Conservation (phyloP, 371 early-diverging fungal genomes). For the Phascolomyces articulosus region DNA sequence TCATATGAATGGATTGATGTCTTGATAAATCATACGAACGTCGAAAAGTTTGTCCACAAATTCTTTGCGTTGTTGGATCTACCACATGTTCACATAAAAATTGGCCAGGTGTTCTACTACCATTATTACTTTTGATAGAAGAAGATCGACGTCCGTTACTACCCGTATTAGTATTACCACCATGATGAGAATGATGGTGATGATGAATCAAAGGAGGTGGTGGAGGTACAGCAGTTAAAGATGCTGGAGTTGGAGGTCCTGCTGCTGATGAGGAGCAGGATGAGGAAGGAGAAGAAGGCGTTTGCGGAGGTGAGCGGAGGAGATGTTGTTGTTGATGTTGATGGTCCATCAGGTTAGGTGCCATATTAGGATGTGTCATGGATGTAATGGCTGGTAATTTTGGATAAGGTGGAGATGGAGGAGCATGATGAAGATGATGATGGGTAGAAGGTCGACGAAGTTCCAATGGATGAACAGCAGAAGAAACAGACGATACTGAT, state of each 20-base stretch:
- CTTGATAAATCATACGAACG: slow-evolving; percentile 37
- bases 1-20: slow-evolving; percentile 39
- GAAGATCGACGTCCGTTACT: slow-evolving; percentile 8
- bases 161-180: no score
- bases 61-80: slow-evolving; percentile 18
- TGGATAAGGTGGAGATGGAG: slow-evolving; percentile 10
- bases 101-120: slow-evolving; percentile 9
- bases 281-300: slow-evolving; percentile 8
- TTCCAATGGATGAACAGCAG: slow-evolving; percentile 30
- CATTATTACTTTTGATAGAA: not conserved
- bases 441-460: slow-evolving; percentile 16
- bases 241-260: not conserved
- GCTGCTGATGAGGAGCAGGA: slow-evolving; percentile 5
- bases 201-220: not conserved
- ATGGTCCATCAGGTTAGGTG: slow-evolving; percentile 18
- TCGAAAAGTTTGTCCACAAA: slow-evolving; percentile 34
- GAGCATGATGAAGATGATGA: slow-evolving; percentile 7
- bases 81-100: slow-evolving; percentile 28
- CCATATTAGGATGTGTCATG: slow-evolving; percentile 16
- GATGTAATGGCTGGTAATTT: slow-evolving; percentile 26
- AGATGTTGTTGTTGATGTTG: slow-evolving; percentile 17
- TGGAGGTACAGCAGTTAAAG: not conserved
- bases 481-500: not conserved
- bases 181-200: not conserved
- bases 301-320: slow-evolving; percentile 23